Evolutionary conservation across 805 yeast species (phyloP).

Genomic region (Kazachstania kunashirensis): DNA sequence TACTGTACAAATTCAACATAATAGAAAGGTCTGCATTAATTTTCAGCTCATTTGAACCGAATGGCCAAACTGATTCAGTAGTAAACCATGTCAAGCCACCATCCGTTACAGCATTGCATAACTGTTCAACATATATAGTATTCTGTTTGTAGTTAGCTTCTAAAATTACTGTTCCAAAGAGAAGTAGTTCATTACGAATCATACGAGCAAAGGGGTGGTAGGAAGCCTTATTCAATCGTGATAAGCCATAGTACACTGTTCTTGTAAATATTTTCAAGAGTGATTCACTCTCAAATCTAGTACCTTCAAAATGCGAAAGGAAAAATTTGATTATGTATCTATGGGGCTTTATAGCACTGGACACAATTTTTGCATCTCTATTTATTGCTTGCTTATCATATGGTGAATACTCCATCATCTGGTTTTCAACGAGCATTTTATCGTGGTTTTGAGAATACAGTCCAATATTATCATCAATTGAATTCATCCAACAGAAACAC

Average conservation of each 20-base stretch:
- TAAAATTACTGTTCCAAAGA: slow-evolving; percentile 57
- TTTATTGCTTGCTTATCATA: slow-evolving; percentile 54
- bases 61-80: slow-evolving; percentile 57
- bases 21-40: slow-evolving; percentile 58
- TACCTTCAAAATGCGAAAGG: slow-evolving; percentile 70
- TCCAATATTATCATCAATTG: slow-evolving; percentile 53
- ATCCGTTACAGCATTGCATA: slow-evolving; percentile 43
- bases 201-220: slow-evolving; percentile 74
- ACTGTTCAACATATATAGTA: slow-evolving; percentile 35
- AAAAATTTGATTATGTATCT: slow-evolving; percentile 56
- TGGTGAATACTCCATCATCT: slow-evolving; percentile 83
- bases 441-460: slow-evolving; percentile 52
- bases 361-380: slow-evolving; percentile 41
- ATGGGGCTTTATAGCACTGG: slow-evolving; percentile 55
- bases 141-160: slow-evolving; percentile 42
- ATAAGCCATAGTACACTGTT: slow-evolving; percentile 47
- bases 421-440: slow-evolving; percentile 46
- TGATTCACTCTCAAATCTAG: slow-evolving; percentile 61
- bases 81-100: slow-evolving; percentile 77
- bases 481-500: slow-evolving; percentile 54
- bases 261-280: slow-evolving; percentile 59
- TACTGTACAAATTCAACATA: slow-evolving; percentile 40
- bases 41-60: slow-evolving; percentile 69
- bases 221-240: slow-evolving; percentile 48
- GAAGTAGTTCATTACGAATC: slow-evolving; percentile 62